Evolutionary conservation across 2,329 filamentous ascomycete species (phyloP).

Genomic region (Botrytis medusae): DNA sequence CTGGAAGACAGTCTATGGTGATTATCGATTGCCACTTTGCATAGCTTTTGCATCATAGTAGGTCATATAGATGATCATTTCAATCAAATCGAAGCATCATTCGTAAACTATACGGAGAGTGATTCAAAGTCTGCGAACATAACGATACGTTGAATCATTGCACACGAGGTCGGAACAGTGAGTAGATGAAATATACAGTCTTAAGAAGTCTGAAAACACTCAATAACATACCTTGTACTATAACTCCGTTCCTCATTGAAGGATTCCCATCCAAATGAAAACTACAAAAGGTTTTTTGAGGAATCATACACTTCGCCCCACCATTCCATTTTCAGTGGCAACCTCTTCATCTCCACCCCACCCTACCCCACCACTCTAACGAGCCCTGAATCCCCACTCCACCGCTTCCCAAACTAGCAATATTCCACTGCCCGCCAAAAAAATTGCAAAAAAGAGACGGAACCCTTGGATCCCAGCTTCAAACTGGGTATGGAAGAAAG

Average conservation of each 20-base stretch:
- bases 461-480: background rate
- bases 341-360: background rate
- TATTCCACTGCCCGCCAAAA: background rate
- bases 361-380: background rate
- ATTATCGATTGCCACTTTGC: background rate
- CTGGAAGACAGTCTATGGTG: background rate
- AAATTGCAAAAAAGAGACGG: background rate
- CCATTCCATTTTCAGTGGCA: background rate
- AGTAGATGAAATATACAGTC: too few species aligned
- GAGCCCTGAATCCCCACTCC: background rate
- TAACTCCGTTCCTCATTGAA: background rate
- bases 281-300: background rate
- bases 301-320: background rate
- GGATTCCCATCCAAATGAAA: background rate
- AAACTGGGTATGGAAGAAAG: slow-evolving; percentile 6
- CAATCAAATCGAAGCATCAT: background rate
- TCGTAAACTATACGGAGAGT: too few species aligned
- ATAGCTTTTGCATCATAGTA: background rate
- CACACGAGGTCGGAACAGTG: too few species aligned
- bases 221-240: background rate
- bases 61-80: background rate
- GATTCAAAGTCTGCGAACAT: too few species aligned
- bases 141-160: too few species aligned
- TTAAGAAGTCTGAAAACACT: background rate
- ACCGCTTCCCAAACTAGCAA: background rate